Base-by-base conservation (phyloP, 1,284 basidiomycete genomes). In the Cutaneotrichosporon sp. region DNA sequence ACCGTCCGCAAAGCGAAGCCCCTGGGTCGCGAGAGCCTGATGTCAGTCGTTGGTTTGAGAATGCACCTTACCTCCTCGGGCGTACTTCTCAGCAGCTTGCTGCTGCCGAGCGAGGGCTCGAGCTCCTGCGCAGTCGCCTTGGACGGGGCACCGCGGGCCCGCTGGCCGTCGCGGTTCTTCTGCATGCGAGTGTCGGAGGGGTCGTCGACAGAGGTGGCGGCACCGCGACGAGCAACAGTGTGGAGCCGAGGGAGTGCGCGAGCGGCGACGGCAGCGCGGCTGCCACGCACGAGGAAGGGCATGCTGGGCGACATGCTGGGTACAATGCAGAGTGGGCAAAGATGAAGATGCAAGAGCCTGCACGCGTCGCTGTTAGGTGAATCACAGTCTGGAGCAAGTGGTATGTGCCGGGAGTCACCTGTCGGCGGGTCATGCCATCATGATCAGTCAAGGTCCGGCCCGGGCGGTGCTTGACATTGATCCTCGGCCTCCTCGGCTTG, bases 1-100 rank as follows among this genome's bases (percentile, higher is more conserved):
- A 34, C 87, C 86, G 66, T 91, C 89, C 9, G 82, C 74, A 85
- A 90, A 94, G 27, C 68, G 75, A 50, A 94, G 74, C 11, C 87
- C 90, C 5, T 87, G 86, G 0, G 89, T 89, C 31, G 86, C 85
- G 18, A 94, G 79, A 4, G 90, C 87, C 72, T 74, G 33, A 36
- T 6, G 20, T 51, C 20, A 64, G 56, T 3, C 11, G 11, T 7
- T 11, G 27, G 16, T 6, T 22, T 18, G 13, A 47, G 4, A 18
- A 24, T 25, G 3, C 8, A 10, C 33, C 72, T 42, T 27, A 74
- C 74, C 57, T 69, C 59, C 42, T 75, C 67, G 6, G 36, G 38
- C 0, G 67, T 56, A 1, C 64, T 67, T 47, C 63, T 67, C 6
- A 74, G 58, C 18, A 77, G 63, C 24, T 73, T 63, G 54, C 71